Evolutionary conservation across 192 early-diverging fungal species (phyloP), one percentile per base, ranked within the genome.

Genomic region (Gamsiella multidivaricata): DNA sequence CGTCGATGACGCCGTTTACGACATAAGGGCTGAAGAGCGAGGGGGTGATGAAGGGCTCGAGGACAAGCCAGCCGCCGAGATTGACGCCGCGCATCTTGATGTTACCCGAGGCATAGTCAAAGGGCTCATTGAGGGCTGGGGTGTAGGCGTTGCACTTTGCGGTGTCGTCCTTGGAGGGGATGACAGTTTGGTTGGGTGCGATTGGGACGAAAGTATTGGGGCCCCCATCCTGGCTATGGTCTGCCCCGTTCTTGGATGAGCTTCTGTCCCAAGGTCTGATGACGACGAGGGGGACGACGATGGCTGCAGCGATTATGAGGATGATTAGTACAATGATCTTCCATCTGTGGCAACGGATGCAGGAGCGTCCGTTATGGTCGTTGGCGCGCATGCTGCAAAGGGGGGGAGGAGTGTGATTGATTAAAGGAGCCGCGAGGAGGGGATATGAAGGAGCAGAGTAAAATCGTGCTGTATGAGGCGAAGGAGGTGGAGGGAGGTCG

Each of bases 61-160:
- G 81, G 10, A 93, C 90, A 31, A 93, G 84, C 66, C 89, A 88
- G 5, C 91, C 90, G 39, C 91, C 89, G 2, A 93, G 66, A 34
- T 91, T 93, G 26, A 91, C 90, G 8, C 91, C 91, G 6, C 89
- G 86, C 31, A 91, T 88, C 39, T 74, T 74, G 49, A 43, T 22
- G 28, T 31, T 53, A 39, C 23, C 79, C 29, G 36, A 72, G 22
- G 49, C 70, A 68, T 84, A 86, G 18, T 65, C 56, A 59, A 86
- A 82, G n/a, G 61, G 53, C 28, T 82, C 54, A 31, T 78, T 70
- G 25, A 86, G 61, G 12, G 85, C 57, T 17, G 82, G 85, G 0
- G 82, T 84, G 37, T 76, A 68, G 1, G 31, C 49, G 49, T 86
- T 86, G 15, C 51, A 41, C 20, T 64, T 50, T 6, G 67, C 61